phyloP scores from a whole-genome alignment of 345 rosid genomes.

The Citrus sinensis region DNA sequence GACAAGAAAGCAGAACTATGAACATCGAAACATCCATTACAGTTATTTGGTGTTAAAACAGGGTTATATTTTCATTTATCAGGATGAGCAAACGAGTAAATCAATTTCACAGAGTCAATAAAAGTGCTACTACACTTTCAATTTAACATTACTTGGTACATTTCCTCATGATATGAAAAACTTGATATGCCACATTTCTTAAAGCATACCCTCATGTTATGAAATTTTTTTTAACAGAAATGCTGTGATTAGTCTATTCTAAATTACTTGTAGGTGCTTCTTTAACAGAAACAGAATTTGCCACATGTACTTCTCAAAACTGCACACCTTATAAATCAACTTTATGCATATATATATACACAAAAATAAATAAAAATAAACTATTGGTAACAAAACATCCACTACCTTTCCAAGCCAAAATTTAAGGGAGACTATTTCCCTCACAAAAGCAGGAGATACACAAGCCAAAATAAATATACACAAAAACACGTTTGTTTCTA shows the following conservation, averaged over 20 bases:
- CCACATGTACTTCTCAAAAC: neutral
- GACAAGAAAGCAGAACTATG: neutral
- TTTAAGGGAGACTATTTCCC: neutral
- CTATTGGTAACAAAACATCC: neutral
- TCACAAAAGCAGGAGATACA: neutral
- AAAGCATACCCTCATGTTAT: neutral
- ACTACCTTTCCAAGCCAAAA: neutral
- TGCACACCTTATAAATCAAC: neutral
- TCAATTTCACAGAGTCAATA: neutral
- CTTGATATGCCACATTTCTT: neutral
- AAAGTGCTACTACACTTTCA: neutral
- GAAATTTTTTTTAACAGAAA: too few relatives aligned
- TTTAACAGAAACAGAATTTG: neutral
- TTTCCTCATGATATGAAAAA: neutral
- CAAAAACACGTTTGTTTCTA: neutral
- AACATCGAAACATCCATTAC: neutral
- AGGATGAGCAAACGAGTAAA: neutral
- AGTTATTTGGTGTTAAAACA: neutral
- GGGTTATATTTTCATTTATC: neutral
- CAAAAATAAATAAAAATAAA: neutral
- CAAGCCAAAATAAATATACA: neutral
- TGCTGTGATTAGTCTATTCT: neutral
- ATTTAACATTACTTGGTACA: neutral
- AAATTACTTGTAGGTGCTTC: neutral
- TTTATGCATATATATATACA: too few relatives aligned